Base-by-base conservation (phyloP, 306 rosid genomes). In the Notholithocarpus densiflorus region DNA sequence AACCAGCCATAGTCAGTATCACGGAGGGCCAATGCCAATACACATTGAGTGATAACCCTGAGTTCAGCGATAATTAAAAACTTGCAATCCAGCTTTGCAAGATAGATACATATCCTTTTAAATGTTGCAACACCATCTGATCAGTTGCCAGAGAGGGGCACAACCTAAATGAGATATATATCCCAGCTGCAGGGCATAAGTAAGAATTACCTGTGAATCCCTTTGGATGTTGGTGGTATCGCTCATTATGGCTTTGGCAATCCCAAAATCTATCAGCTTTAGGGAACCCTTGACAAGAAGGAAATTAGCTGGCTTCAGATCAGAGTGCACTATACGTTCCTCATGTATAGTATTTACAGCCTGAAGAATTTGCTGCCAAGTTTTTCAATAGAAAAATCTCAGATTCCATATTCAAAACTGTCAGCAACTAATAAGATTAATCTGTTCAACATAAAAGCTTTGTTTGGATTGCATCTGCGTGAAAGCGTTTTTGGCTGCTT, bases 181-280 rank as follows among this genome's bases (percentile, higher is more conserved):
- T 34, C 62, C 54, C 43, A 55, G 43, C 70, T 27, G 21, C 64
- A 26, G 68, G 37, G 48, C 23, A 45, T 21, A 57, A 52, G 43
- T 59, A 72, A 61, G 70, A 78, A 57, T 73, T 71, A 95, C 98
- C 96, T 95, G 97, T 76, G 98, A 91, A 83, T 95, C 99, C 75
- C 98, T 87, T 83, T 95, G 97, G 79, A 95, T 95, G 83, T 95
- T 90, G 29, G 99, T 95, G 71, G 99, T 95, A 81, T 95, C 96
- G 14, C 98, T 93, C 96, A 90, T 88, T 74, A 95, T 95, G 66
- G 99, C 99, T 87, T 95, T 95, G 61, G 98, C 99, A 65, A 92
- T 95, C 13, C 99, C 99, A 78, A 95, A 95, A 82, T 95, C 98
- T 79, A 95, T 95, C 59, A 95, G 89, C 87, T 95, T 95, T 76